Conservation (phyloP, 495 filamentous ascomycete species). For the Tetracladium marchalianum region DNA sequence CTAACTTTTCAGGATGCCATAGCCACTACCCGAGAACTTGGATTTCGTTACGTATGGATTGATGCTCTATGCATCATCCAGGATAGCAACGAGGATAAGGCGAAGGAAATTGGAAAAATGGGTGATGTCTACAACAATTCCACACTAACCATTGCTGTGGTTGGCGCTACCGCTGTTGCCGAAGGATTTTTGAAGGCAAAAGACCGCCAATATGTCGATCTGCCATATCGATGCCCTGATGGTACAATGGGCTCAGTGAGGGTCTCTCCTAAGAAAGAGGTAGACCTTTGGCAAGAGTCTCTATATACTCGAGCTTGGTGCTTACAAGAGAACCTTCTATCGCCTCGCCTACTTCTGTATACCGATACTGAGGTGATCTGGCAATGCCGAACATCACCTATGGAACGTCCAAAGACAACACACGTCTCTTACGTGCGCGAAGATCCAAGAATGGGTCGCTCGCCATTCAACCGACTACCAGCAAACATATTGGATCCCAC, state of each 20-base stretch:
- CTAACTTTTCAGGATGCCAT: slow-evolving; percentile 19
- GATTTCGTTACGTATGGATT: slow-evolving; percentile 20
- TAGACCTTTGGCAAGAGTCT: slow-evolving; percentile 4
- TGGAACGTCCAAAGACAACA: slow-evolving; percentile 2
- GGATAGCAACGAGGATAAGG: slow-evolving; percentile 19
- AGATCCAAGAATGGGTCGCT: background rate
- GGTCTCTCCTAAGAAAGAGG: background rate
- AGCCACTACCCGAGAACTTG: slow-evolving; percentile 8
- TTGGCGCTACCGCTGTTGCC: slow-evolving; percentile 1
- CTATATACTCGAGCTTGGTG: slow-evolving; percentile 8
- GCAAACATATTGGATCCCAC: background rate
- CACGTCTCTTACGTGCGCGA: slow-evolving; percentile 1
- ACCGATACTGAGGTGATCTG: slow-evolving; percentile 3
- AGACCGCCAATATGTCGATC: background rate
- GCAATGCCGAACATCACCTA: slow-evolving; percentile 1
- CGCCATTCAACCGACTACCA: slow-evolving; percentile 3
- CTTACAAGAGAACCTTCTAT: slow-evolving; percentile 8
- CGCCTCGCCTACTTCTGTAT: slow-evolving; percentile 1
- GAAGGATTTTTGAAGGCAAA: slow-evolving; percentile 13
- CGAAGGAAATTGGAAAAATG: slow-evolving; percentile 13
- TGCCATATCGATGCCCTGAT: slow-evolving; percentile 6
- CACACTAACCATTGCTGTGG: slow-evolving; percentile 15
- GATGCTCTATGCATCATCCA: slow-evolving; percentile 24
- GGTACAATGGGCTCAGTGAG: background rate
- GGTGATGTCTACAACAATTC: slow-evolving; percentile 16